Percentiles rank a stretch among this genome's conserved stretches.
phyloP scores from a whole-genome alignment of 1,284 basidiomycete genomes.

The Moniliophthora roreri region DNA sequence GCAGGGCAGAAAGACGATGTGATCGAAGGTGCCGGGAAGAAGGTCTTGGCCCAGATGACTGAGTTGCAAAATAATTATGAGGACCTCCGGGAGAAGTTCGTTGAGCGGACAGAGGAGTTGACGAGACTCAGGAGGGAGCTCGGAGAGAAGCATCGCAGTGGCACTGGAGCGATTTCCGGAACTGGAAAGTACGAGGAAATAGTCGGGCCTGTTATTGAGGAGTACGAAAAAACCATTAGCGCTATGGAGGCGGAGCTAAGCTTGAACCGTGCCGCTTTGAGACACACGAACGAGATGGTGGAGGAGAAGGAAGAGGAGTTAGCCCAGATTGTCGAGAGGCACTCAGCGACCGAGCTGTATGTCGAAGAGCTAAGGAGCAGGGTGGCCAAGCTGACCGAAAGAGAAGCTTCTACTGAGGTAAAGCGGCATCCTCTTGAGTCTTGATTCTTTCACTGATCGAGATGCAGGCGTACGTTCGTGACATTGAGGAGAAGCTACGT shows the following conservation, averaged over 20 bases:
- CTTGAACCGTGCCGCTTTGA: slow-evolving; percentile 84
- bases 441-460: neutral
- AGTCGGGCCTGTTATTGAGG: slow-evolving; percentile 96
- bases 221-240: slow-evolving; percentile 97
- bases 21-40: slow-evolving; percentile 64
- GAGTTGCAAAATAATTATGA: slow-evolving; percentile 83
- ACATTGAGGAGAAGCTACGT: slow-evolving; percentile 90
- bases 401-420: slow-evolving; percentile 90
- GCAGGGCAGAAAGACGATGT: slow-evolving; percentile 29
- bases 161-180: slow-evolving; percentile 67
- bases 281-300: slow-evolving; percentile 88
- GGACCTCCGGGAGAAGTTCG: slow-evolving; percentile 79
- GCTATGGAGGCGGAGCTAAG: slow-evolving; percentile 94
- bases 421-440: slow-evolving; percentile 16
- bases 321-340: slow-evolving; percentile 60
- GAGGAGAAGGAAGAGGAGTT: slow-evolving; percentile 88
- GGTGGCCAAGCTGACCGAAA: slow-evolving; percentile 80
- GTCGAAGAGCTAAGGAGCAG: slow-evolving; percentile 83
- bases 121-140: slow-evolving; percentile 75
- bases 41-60: slow-evolving; percentile 72
- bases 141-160: slow-evolving; percentile 66
- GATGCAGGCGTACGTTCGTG: slow-evolving; percentile 83
- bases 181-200: slow-evolving; percentile 91
- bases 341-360: slow-evolving; percentile 81
- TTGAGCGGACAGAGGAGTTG: slow-evolving; percentile 86